phyloP scores from a whole-genome alignment of 1,284 basidiomycete genomes.

The Cutaneotrichosporon spelunceum region DNA sequence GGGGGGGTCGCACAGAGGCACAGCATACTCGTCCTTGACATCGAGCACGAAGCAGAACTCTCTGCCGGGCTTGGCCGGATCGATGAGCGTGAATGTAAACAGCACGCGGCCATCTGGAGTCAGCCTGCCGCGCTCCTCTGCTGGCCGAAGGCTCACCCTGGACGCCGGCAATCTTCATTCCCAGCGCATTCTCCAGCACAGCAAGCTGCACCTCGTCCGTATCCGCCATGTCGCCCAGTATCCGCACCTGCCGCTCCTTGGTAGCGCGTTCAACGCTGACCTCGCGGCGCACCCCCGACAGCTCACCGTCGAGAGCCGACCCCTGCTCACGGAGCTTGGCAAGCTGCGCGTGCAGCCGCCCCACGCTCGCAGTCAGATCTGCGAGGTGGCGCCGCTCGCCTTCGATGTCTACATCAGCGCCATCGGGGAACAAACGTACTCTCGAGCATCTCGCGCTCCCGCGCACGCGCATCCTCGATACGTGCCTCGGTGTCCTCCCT shows the following conservation, averaged over 20 bases:
- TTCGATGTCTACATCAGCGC: constrained; percentile 36
- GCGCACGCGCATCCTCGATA: constrained; percentile 43
- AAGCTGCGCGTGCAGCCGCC: constrained; percentile 37
- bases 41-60: constrained; percentile 76
- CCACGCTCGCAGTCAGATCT: constrained; percentile 36
- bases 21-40: constrained; percentile 62
- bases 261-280: constrained; percentile 54
- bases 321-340: constrained; percentile 37
- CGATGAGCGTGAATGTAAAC: constrained; percentile 67
- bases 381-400: constrained; percentile 37
- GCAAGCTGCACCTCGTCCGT: constrained; percentile 60
- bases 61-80: constrained; percentile 58
- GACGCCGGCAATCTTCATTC: constrained; percentile 70
- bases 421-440: constrained; percentile 30
- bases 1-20: constrained; percentile 46
- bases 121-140: neutral
- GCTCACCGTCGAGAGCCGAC: constrained; percentile 37
- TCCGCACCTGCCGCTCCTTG: constrained; percentile 64
- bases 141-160: constrained; percentile 52
- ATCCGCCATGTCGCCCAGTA: constrained; percentile 61
- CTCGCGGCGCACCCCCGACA: constrained; percentile 31
- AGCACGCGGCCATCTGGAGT: constrained; percentile 62
- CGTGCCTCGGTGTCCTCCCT: constrained; percentile 42
- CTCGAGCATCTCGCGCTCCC: constrained; percentile 47
- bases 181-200: constrained; percentile 60